Conservation (phyloP, 768 basidiomycete genomes). For the Russula olivacea region DNA sequence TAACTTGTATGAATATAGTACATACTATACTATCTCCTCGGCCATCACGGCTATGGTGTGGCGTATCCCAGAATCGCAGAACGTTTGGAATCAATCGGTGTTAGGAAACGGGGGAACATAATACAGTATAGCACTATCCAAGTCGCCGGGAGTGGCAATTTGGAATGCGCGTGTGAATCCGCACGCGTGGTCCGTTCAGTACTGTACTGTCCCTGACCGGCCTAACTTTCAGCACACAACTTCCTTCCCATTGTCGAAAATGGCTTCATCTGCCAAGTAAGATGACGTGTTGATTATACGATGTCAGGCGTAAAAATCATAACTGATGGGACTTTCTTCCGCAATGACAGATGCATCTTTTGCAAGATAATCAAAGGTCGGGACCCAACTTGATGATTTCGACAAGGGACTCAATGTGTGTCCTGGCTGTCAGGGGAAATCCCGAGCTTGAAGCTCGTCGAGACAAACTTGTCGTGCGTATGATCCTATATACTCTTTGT, state of each 20-base stretch:
- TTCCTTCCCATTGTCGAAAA: background rate
- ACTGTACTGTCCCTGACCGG: background rate
- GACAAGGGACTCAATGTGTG: background rate
- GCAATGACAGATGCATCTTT: constrained; percentile 68
- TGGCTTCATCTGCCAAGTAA: constrained; percentile 9
- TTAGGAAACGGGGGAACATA: too few species aligned
- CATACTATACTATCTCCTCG: background rate
- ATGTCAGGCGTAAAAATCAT: background rate
- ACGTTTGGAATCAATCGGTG: background rate
- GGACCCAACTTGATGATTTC: too few species aligned
- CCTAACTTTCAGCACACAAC: background rate
- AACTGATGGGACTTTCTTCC: background rate
- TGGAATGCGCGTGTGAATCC: too few species aligned
- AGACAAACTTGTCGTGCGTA: constrained; percentile 65
- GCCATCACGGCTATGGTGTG: background rate
- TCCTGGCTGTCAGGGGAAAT: constrained; percentile 59
- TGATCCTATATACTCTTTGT: background rate
- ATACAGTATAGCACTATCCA: too few species aligned
- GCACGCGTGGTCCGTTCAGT: background rate
- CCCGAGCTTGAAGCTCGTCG: constrained; percentile 79
- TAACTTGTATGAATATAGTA: background rate
- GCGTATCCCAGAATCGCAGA: too few species aligned
- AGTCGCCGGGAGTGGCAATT: too few species aligned
- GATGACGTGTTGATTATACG: background rate
- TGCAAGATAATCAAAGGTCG: constrained; percentile 92